Conservation (phyloP, 331 rosid genomes). For the Arachis monticola region DNA sequence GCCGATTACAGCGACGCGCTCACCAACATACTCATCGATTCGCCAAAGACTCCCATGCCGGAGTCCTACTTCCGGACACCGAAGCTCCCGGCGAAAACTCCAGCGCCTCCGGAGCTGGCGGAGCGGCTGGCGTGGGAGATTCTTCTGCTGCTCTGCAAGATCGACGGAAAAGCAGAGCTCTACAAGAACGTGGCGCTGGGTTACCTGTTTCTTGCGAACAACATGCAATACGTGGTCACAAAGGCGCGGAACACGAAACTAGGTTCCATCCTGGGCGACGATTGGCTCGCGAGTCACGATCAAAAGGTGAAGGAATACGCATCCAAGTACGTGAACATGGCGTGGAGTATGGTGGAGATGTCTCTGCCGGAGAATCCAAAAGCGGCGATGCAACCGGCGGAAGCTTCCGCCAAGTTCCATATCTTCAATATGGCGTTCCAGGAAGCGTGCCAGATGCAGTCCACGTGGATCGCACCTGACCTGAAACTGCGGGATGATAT, state of each 20-base stretch:
- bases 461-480: slow-evolving; percentile 69
- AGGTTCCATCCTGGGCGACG: slow-evolving; percentile 57
- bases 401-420: slow-evolving; percentile 42
- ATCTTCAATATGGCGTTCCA: slow-evolving; percentile 55
- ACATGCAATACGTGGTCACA: slow-evolving; percentile 81
- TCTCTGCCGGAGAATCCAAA: slow-evolving; percentile 58
- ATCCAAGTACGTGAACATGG: slow-evolving; percentile 69
- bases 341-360: slow-evolving; percentile 66
- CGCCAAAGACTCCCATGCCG: slow-evolving; percentile 64
- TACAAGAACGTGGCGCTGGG: slow-evolving; percentile 79
- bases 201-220: slow-evolving; percentile 85
- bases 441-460: slow-evolving; percentile 58
- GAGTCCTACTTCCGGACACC: slow-evolving; percentile 63
- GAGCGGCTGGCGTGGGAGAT: slow-evolving; percentile 73
- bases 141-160: slow-evolving; percentile 78
- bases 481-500: slow-evolving; percentile 62
- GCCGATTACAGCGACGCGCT: slow-evolving; percentile 65
- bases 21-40: slow-evolving; percentile 59
- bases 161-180: slow-evolving; percentile 67
- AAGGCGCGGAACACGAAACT: slow-evolving; percentile 69
- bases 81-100: slow-evolving; percentile 31
- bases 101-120: slow-evolving; percentile 48
- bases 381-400: slow-evolving; percentile 52
- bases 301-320: slow-evolving; percentile 65
- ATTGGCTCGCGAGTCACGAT: slow-evolving; percentile 70